Conservation (phyloP, 352 stramenopile genomes). For the Pythium aphanidermatum region DNA sequence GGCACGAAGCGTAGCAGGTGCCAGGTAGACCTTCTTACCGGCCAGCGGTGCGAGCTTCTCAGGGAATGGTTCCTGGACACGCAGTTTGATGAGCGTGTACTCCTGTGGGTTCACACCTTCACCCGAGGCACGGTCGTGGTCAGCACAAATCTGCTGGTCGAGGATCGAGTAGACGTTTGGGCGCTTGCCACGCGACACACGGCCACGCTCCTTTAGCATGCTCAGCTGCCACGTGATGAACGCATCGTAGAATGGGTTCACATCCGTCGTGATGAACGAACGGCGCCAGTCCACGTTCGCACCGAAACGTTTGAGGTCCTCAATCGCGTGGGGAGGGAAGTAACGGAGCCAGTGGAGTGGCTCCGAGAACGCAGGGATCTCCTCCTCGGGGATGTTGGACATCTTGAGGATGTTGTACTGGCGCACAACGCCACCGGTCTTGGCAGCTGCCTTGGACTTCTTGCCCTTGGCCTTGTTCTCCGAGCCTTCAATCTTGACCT, state of each 20-base stretch:
- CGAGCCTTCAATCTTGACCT: slow-evolving; percentile 74
- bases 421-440: slow-evolving; percentile 95
- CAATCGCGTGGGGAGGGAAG: slow-evolving; percentile 96
- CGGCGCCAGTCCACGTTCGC: slow-evolving; percentile 97
- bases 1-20: slow-evolving; percentile 96
- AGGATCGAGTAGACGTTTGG: slow-evolving; percentile 98
- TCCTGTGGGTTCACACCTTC: slow-evolving; percentile 99
- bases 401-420: slow-evolving; percentile 99
- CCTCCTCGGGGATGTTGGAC: slow-evolving; percentile 84
- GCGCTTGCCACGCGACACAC: slow-evolving; percentile 92
- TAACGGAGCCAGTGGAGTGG: slow-evolving; percentile 98
- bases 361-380: slow-evolving; percentile 97
- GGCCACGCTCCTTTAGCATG: slow-evolving; percentile 89
- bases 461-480: slow-evolving; percentile 91
- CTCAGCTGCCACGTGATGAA: slow-evolving; percentile 99
- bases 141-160: slow-evolving; percentile 98
- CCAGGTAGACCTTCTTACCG: slow-evolving; percentile 94
- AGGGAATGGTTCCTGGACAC: slow-evolving; percentile 79
- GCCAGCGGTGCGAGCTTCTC: slow-evolving; percentile 69
- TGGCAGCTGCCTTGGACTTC: slow-evolving; percentile 98
- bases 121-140: slow-evolving; percentile 98
- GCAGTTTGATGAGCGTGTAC: slow-evolving; percentile 99
- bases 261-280: slow-evolving; percentile 99
- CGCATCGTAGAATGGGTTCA: slow-evolving; percentile 99
- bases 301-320: slow-evolving; percentile 98